Evolutionary conservation across 352 stramenopile genomes (phyloP), one percentile per base, ranked within the genome.

Genomic region (Hyphochytrium catenoides): DNA sequence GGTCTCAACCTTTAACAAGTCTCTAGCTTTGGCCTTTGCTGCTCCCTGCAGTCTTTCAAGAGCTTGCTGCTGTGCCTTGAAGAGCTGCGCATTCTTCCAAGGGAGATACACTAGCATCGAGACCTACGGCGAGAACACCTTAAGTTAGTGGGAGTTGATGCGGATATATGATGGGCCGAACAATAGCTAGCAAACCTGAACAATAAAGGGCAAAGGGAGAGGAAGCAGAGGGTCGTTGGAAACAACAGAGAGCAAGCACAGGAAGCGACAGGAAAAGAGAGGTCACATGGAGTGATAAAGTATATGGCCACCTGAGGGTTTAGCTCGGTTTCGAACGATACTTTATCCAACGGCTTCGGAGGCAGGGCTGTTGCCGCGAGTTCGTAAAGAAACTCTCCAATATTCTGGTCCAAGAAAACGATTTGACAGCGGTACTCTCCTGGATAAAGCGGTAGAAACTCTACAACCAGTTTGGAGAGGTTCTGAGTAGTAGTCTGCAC

Each of bases 381-480:
- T 40, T 93, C 75, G 39, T 91, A 89, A 33, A 85, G 57, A 36
- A 94, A 93, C 40, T 95, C 78, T n/a, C 82, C 83, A 2, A 88
- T 58, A 12, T 74, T 73, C 24, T 91, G 67, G 32, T 95, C 75
- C 14, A 91, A 26, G 14, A 95, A 81, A 0, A 91, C 49, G 4
- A 95, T 30, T 35, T 88, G 69, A 34, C 71, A 91, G 16, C 62
- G 66, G 57, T 89, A 94, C 20, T 57, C 62, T 0, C 83, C 83
- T 7, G 76, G 70, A 3, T 68, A 25, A 4, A 95, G 62, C 0
- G 81, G 66, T 2, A 95, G 40, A 16, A 93, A 78, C 36, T 91
- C 62, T 4, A 95, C 36, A n/a, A n/a, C n/a, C n/a, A n/a, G 5
- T 21, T 42, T 37, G 11, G 28, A 33, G 12, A 42, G 41, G 9